A percentile compares a stretch with the other conserved stretches of the same genome.
These are phyloP conservation scores for Collariella sp. DNA, from an alignment of 495 filamentous ascomycete species.

Conservation along the genomic window DNA sequence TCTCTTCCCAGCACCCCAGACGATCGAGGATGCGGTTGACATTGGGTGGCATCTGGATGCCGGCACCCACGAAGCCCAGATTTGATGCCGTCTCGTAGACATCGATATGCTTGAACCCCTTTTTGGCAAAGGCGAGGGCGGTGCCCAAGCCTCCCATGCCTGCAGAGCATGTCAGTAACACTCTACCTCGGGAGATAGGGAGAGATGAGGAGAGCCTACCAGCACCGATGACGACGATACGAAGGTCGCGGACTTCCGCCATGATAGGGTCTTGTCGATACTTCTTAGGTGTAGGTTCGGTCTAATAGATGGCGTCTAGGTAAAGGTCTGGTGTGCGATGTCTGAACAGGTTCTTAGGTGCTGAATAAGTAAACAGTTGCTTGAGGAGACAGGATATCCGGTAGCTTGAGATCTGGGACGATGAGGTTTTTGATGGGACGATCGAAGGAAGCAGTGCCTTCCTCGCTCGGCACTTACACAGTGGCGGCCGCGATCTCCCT, in stretches of 20 bases:
- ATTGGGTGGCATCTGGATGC: conserved; percentile 75
- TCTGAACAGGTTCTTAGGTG: neutral
- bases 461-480: neutral
- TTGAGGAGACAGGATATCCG: neutral
- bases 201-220: conserved; percentile 20
- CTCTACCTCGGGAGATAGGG: neutral
- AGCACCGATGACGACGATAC: conserved; percentile 38
- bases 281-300: neutral
- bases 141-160: conserved; percentile 71
- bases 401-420: neutral
- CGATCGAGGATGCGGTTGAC: conserved; percentile 66
- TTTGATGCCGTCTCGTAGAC: conserved; percentile 67
- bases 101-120: conserved; percentile 62
- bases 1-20: conserved; percentile 59
- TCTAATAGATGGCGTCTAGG: neutral
- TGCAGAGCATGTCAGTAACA: conserved; percentile 21
- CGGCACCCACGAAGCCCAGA: conserved; percentile 73
- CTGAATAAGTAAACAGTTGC: neutral
- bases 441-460: neutral
- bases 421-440: neutral
- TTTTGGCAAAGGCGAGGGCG: conserved; percentile 63
- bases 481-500: neutral
- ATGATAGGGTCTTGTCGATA: conserved; percentile 16
- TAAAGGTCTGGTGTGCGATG: neutral
- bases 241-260: conserved; percentile 34